Evolutionary conservation across 768 basidiomycete species (phyloP), one percentile per base, ranked within the genome.

Genomic region (Agaricus subrufescens): DNA sequence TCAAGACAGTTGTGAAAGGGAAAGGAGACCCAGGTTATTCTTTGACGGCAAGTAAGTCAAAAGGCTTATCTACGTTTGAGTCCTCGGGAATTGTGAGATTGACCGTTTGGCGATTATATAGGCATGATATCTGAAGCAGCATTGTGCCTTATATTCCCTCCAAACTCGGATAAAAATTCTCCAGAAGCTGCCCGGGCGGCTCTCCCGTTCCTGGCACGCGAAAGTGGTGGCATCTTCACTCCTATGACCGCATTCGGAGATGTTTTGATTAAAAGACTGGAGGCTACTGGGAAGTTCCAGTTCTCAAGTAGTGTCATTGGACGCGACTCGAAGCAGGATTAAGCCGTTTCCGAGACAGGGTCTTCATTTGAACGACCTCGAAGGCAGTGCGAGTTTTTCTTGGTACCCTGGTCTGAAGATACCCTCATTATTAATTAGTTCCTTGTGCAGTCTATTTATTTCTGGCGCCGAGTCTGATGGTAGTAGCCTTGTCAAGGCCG

Each of bases 141-240:
- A 0, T 76, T 98, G 12, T 79, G 80, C 15, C 72, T 95, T 49
- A 73, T 86, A 15, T 71, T 89, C 2, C 76, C 83, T 1, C 69
- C 67, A 0, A 58, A 60, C 26, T 71, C 71, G 25, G 60, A 66
- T 38, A 56, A 61, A 6, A 53, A 54, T 9, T 56, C 59, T 9
- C 57, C 63, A 26, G 54, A 59, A 25, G 54, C 59, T 9, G 52
- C 75, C 29, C 72, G 79, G 15, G 75, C 71, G 14, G 66, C 72
- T 3, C 79, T 94, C 1, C 81, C 91, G 0, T 60, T 74, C 1
- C 66, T 86, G 6, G 85, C 80, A 3, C 74, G 72, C 48, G 68
- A 75, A 46, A 94, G 93, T 14, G 94, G 94, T 11, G 94, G 95
- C 1, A 70, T 94, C 2, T 73, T 97, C 48, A 98, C 95, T 1